Evolutionary conservation across 2,329 filamentous ascomycete species (phyloP), one percentile per base, ranked within the genome.

Genomic region (Verticillium zaregamsianum): DNA sequence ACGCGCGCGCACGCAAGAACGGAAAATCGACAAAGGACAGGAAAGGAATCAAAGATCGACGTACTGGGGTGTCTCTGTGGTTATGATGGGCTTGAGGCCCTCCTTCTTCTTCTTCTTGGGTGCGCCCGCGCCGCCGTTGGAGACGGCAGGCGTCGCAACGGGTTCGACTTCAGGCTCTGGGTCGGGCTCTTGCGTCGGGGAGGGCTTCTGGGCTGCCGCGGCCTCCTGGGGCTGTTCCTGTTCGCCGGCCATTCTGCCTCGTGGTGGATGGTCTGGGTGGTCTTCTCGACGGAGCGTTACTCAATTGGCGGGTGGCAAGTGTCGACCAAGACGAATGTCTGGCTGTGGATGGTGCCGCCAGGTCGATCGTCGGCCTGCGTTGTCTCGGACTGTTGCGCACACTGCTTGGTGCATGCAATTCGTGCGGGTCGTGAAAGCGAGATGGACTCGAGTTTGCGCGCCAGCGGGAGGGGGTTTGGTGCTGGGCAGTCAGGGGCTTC

Each of bases 61-160:
- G 72, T 72, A 74, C 70, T 64, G 70, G 66, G 77, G 80, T 75
- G 74, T 79, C 70, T 91, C 88, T 63, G 84, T 90, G 49, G 89
- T 92, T 75, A 92, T 89, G 71, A 92, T 91, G 69, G 90, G 90
- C 77, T 91, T 90, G 67, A 91, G 78, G 60, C 82, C 83, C 52
- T 89, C 87, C 82, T 92, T 92, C 80, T 89, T 88, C 71, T 88
- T 84, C 82, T 92, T 92, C 82, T 90, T 91, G 66, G 68, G 59
- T 20, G 63, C 65, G 4, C 68, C 28, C 65, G 61, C 59, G 65
- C 65, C 61, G 56, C 60, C 61, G 28, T 59, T 62, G 31, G 58
- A n/a, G 57, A 56, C 59, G 28, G 56, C 56, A 31, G 60, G 57
- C 23, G 57, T 61, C n/a, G 61, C 45, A 37, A 59, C 39, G 45